Evolutionary conservation across 768 basidiomycete genomes (phyloP).

Genomic region (Tulasnella sp.): DNA sequence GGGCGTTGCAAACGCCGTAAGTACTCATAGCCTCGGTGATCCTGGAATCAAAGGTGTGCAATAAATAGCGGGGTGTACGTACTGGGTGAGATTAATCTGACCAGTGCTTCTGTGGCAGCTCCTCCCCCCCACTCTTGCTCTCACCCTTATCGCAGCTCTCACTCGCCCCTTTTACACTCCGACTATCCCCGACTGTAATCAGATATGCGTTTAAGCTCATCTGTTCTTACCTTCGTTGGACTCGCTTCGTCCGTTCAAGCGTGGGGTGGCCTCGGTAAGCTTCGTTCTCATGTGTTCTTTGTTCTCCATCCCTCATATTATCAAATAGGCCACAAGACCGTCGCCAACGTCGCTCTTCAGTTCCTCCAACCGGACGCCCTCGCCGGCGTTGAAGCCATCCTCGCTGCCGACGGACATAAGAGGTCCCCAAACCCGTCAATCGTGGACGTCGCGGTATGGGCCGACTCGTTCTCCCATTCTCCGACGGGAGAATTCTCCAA

Average conservation of each 20-base stretch:
- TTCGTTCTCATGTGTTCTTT: not conserved
- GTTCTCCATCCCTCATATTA: not conserved
- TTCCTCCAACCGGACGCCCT: slow-evolving; percentile 1
- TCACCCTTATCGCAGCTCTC: no score
- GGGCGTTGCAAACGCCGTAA: not conserved
- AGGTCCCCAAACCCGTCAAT: not conserved
- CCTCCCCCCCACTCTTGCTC: no score
- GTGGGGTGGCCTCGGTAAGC: not conserved
- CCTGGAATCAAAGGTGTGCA: not conserved
- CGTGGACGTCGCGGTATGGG: slow-evolving; percentile 28
- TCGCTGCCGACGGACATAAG: slow-evolving; percentile 7
- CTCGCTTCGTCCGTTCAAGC: not conserved
- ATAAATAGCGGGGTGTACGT: not conserved
- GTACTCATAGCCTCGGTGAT: no score
- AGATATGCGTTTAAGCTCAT: no score
- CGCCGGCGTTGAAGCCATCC: not conserved
- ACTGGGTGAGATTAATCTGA: no score
- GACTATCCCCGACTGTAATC: no score
- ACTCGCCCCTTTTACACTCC: no score
- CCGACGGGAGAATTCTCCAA: not conserved
- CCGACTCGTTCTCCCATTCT: not conserved
- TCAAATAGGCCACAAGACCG: slow-evolving; percentile 22
- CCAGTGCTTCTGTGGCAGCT: no score
- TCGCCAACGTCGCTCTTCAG: slow-evolving; percentile 16
- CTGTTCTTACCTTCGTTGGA: not conserved